Evolutionary conservation across 192 early-diverging fungal genomes (phyloP).

Genomic region (Entomortierella parvispora): DNA sequence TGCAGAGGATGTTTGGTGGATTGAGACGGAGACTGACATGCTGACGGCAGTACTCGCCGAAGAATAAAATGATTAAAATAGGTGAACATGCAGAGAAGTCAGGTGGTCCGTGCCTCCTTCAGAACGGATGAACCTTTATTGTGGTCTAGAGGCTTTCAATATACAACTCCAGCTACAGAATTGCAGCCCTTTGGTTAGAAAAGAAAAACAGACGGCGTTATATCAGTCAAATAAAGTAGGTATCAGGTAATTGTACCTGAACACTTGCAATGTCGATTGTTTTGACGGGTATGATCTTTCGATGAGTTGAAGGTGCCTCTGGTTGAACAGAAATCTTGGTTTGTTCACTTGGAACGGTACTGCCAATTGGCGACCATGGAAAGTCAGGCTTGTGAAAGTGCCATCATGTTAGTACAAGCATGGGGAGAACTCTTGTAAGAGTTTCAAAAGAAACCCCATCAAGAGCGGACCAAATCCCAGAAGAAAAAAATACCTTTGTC

Average conservation of each 20-base stretch:
- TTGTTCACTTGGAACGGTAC: not conserved
- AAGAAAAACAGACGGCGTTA: not conserved
- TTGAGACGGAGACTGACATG: no score
- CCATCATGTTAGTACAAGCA: no score
- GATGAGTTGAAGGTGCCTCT: not conserved
- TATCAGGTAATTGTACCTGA: slow-evolving; percentile 20
- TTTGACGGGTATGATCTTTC: slow-evolving; percentile 45
- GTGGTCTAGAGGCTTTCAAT: slow-evolving; percentile 6
- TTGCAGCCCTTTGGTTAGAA: no score
- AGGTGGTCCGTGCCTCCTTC: no score
- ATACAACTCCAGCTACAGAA: slow-evolving; percentile 17
- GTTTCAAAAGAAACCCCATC: not conserved
- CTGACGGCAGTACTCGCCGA: no score
- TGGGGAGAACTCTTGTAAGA: no score
- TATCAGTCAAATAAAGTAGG: not conserved
- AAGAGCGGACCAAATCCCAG: not conserved
- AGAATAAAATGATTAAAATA: no score
- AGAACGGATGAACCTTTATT: no score
- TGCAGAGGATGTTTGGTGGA: no score
- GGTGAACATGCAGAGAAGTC: no score
- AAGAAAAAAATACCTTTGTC: slow-evolving; percentile 13
- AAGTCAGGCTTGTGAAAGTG: slow-evolving; percentile 16
- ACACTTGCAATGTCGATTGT: slow-evolving; percentile 31
- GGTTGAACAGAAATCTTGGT: slow-evolving; percentile 16
- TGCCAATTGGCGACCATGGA: slow-evolving; percentile 35